Percentiles rank a stretch among this genome's conserved stretches.
Evolutionary conservation across 768 basidiomycete species (phyloP).

Genomic region (Lentinula sp.): DNA sequence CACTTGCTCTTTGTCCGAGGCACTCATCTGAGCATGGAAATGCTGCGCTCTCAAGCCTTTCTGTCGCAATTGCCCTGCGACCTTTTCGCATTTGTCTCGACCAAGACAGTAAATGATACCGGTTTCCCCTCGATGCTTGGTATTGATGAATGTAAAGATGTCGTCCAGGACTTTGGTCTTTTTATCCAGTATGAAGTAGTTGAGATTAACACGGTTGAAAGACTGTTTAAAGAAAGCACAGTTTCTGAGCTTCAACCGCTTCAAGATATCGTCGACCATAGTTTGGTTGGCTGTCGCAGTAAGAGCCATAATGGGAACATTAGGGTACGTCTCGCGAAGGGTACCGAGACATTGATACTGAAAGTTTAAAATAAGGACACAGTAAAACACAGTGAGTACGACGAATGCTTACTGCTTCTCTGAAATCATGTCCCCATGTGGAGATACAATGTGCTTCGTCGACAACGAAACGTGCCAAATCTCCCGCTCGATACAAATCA

Average conservation of each 20-base stretch:
- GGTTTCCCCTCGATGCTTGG: conserved; percentile 47
- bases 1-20: conserved; percentile 53
- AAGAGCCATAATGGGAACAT: conserved; percentile 89
- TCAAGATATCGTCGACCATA: conserved; percentile 74
- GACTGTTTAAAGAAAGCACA: conserved; percentile 69
- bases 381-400: background rate
- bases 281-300: conserved; percentile 89
- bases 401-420: conserved; percentile 57
- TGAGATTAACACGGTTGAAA: conserved; percentile 91
- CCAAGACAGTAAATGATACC: conserved; percentile 86
- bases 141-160: conserved; percentile 65
- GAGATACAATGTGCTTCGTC: conserved; percentile 97
- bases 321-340: conserved; percentile 69
- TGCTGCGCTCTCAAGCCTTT: conserved; percentile 61
- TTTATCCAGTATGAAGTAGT: conserved; percentile 53
- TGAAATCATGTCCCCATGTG: conserved; percentile 92
- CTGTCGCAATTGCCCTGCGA: conserved; percentile 62
- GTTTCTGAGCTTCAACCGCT: conserved; percentile 54
- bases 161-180: conserved; percentile 42
- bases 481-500: conserved; percentile 46
- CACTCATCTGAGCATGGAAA: conserved; percentile 79
- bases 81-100: conserved; percentile 70
- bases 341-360: conserved; percentile 66
- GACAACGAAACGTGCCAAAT: conserved; percentile 84
- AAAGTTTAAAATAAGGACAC: background rate